Conservation (phyloP, 257 asterid genomes). For the Linderniella brevidens region DNA sequence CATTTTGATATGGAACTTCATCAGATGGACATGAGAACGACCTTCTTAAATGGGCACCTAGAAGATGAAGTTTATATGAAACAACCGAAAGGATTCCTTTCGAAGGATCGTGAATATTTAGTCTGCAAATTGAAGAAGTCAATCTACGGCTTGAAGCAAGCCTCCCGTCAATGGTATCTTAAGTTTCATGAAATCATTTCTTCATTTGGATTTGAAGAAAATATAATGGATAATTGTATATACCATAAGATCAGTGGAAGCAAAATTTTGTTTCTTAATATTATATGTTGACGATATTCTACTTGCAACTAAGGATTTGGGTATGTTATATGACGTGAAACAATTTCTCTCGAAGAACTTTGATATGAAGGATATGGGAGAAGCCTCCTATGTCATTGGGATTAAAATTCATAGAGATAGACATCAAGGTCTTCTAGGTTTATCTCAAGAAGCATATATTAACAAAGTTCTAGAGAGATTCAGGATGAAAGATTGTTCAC, state of each 20-base stretch:
- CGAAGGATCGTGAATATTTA: background rate
- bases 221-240: background rate
- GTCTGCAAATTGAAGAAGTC: background rate
- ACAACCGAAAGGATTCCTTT: background rate
- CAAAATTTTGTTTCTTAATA: background rate
- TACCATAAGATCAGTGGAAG: background rate
- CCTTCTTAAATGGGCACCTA: background rate
- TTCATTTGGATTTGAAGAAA: background rate
- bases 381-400: no score
- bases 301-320: background rate
- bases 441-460: slow-evolving; percentile 1
- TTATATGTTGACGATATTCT: background rate
- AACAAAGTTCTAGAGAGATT: background rate
- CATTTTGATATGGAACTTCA: background rate
- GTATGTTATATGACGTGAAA: background rate
- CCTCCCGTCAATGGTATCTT: slow-evolving; percentile 1
- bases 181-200: background rate
- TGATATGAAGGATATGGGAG: no score
- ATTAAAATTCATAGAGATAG: background rate
- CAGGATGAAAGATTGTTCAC: background rate
- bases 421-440: background rate
- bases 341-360: background rate
- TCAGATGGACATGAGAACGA: background rate
- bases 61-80: background rate
- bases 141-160: slow-evolving; percentile 1